phyloP scores from a whole-genome alignment of 352 stramenopile species.

The Globisporangium barbulae region DNA sequence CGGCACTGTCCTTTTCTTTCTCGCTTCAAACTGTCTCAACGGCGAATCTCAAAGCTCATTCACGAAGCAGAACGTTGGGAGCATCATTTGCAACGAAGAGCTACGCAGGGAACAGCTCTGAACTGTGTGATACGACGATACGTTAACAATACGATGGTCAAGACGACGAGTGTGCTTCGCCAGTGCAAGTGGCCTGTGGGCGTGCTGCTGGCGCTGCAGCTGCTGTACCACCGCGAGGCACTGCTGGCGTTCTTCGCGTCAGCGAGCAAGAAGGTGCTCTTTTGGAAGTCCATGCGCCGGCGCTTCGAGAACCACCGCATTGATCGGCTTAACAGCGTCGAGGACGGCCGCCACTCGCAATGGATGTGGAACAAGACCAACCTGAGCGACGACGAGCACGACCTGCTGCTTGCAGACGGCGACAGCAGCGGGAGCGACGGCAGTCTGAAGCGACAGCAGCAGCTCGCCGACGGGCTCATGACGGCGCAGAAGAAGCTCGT shows the following conservation, averaged over 20 bases:
- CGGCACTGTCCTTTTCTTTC: too few species aligned
- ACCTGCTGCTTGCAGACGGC: slow-evolving; percentile 33
- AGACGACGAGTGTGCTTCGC: not conserved
- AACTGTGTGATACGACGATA: not conserved
- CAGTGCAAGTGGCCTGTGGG: slow-evolving; percentile 18
- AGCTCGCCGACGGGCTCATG: slow-evolving; percentile 53
- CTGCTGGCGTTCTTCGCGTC: slow-evolving; percentile 39
- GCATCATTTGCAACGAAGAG: too few species aligned
- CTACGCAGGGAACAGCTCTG: too few species aligned
- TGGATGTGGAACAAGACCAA: slow-evolving; percentile 70
- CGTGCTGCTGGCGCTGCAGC: slow-evolving; percentile 31
- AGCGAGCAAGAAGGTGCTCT: slow-evolving; percentile 50
- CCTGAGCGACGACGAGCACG: slow-evolving; percentile 24
- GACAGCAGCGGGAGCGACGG: slow-evolving; percentile 22
- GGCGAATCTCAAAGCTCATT: too few species aligned
- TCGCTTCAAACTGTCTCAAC: too few species aligned
- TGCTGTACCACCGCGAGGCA: slow-evolving; percentile 49
- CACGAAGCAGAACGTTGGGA: too few species aligned
- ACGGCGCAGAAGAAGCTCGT: slow-evolving; percentile 87
- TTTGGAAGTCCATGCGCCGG: slow-evolving; percentile 72
- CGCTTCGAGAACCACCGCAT: slow-evolving; percentile 73
- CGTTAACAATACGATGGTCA: slow-evolving; percentile 7
- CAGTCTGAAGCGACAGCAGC: slow-evolving; percentile 17
- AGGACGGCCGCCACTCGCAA: slow-evolving; percentile 60
- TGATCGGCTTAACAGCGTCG: slow-evolving; percentile 61